Evolutionary conservation across 1,284 basidiomycete species (phyloP), one percentile per base, ranked within the genome.

Genomic region (Leucoagaricus sp.): DNA sequence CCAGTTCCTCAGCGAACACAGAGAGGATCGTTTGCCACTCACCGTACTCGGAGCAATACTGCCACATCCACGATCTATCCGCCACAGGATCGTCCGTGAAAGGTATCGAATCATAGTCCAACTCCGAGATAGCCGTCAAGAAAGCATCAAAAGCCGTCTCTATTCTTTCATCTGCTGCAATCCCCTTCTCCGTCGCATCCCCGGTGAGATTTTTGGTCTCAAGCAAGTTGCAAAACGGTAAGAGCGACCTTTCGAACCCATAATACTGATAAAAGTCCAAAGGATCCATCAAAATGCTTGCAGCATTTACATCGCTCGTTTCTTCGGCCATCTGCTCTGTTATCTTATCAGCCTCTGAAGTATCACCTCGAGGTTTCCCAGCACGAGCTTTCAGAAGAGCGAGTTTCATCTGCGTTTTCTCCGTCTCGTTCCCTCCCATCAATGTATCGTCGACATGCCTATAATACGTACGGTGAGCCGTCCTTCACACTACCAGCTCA

Each of bases 11-110:
- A 53, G 40, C 15, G 23, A 26, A 12, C 40, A 5, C 13, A 28
- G 21, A 23, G 4, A 6, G 7, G 2, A 7, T 42, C 26, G 6
- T n/a, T 4, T 25, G 15, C 46, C 7, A 13, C 48, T 4, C 23
- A 53, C 79, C 79, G 56, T 78, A 80, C 63, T 80, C 77, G 0
- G 79, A 80, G 57, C 78, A 81, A 57, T 80, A 81, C 58, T 81
- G 78, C 70, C 78, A 73, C 78, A 79, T 79, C 79, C 79, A 81
- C 2, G 77, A 79, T 26, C 64, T 65, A 53, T 79, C 77, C 49
- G 64, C 59, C 1, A 75, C 73, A 7, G 77, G 76, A 63, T 79
- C 78, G 57, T 77, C 75, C 0, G 72, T 55, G 46, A 63, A 66
- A 2, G 72, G 70, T 28, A 80, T 75, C 12, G 76, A 70, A 59